A percentile compares a stretch with the other conserved stretches of the same genome.
Conservation (phyloP, 495 filamentous ascomycete genomes). For the Amphirosellinia nigrospora region DNA sequence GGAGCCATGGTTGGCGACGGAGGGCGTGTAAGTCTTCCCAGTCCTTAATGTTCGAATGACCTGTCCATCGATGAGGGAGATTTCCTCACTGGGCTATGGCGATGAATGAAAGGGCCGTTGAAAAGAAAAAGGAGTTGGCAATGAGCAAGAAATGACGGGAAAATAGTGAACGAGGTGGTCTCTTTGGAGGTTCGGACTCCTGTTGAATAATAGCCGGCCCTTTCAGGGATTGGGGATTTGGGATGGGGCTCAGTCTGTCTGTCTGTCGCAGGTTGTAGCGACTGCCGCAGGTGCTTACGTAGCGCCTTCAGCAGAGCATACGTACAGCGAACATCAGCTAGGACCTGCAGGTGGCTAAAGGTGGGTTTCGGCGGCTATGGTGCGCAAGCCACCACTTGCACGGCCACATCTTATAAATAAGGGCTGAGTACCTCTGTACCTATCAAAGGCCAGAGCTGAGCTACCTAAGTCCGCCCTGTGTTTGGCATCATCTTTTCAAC, state of each 20-base stretch:
- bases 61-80: constrained; percentile 14
- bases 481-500: not conserved
- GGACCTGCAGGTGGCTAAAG: not conserved
- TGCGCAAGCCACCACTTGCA: constrained; percentile 12
- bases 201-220: constrained; percentile 14
- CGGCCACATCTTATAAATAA: not conserved
- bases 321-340: not conserved
- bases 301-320: not conserved
- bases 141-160: not conserved
- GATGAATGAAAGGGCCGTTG: not conserved
- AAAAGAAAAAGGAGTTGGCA: not conserved
- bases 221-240: constrained; percentile 17
- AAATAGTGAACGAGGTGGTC: constrained; percentile 16
- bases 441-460: not conserved
- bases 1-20: constrained; percentile 31
- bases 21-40: constrained; percentile 7
- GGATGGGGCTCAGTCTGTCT: constrained; percentile 1
- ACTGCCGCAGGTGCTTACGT: not conserved
- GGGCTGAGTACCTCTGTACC: not conserved
- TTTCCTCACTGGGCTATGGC: not conserved
- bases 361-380: not conserved
- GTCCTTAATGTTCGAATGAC: not conserved
- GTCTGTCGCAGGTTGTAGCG: not conserved
- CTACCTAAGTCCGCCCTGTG: not conserved
- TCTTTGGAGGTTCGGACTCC: constrained; percentile 22